phyloP scores from a whole-genome alignment of 176 grass and related monocot genomes.

The Eragrostis nindensis region DNA sequence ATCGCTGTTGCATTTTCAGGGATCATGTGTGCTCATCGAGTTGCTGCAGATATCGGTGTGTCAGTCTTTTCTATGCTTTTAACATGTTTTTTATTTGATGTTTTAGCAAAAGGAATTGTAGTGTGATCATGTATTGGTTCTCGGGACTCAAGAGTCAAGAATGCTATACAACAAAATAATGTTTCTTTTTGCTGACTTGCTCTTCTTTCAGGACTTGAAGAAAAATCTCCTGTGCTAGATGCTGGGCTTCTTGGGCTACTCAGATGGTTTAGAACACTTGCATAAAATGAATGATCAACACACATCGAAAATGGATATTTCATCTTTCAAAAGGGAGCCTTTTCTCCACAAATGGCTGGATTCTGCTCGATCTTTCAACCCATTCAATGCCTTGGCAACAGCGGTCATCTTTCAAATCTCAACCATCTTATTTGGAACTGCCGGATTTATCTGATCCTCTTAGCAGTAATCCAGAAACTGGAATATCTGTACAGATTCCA shows the following conservation, averaged over 20 bases:
- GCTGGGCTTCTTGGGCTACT: conserved; percentile 78
- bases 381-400: neutral
- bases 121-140: neutral
- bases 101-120: neutral
- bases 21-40: conserved; percentile 94
- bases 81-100: neutral
- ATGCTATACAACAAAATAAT: neutral
- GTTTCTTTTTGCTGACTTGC: conserved; percentile 4
- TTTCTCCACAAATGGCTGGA: neutral
- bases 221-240: conserved; percentile 82
- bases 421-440: neutral
- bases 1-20: conserved; percentile 97
- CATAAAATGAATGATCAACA: conserved; percentile 11
- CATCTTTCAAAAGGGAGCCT: neutral
- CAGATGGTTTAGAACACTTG: conserved; percentile 81
- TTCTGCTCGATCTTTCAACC: neutral
- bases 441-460: neutral
- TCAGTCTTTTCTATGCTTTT: conserved; percentile 10
- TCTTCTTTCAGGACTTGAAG: conserved; percentile 65
- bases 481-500: neutral
- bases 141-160: neutral
- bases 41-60: conserved; percentile 94
- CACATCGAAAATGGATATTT: neutral
- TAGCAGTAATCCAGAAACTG: neutral
- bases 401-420: neutral